phyloP scores from a whole-genome alignment of 768 basidiomycete genomes.

The Coprinellus aureogranulatus region DNA sequence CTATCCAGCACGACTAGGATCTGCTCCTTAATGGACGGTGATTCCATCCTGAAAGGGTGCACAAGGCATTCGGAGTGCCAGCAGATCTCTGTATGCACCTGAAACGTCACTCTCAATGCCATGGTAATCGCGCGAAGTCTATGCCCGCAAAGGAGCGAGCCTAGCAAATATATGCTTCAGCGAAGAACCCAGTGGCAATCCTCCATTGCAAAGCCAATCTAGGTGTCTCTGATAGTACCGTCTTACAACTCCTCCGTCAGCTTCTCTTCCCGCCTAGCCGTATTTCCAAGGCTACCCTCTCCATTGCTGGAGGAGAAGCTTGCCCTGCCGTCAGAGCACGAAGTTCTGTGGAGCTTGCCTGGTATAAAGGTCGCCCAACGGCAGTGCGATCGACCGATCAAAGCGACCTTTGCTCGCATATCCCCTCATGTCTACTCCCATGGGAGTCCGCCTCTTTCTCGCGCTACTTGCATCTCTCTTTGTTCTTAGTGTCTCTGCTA shows the following conservation, averaged over 20 bases:
- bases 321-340: not conserved
- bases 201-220: too few species aligned
- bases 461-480: not conserved
- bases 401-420: not conserved
- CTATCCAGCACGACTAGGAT: too few species aligned
- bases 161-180: not conserved
- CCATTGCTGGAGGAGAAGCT: not conserved
- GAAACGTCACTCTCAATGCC: not conserved
- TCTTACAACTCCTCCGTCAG: not conserved
- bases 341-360: not conserved
- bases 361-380: not conserved
- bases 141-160: not conserved
- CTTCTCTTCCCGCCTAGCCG: not conserved
- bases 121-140: not conserved
- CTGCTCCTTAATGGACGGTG: too few species aligned
- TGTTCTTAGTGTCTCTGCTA: constrained; percentile 1
- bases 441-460: not conserved
- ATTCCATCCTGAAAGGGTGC: not conserved
- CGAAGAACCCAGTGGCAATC: too few species aligned
- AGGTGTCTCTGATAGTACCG: not conserved
- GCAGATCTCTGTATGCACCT: not conserved
- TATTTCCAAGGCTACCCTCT: not conserved
- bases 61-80: not conserved
- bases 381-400: not conserved
- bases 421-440: not conserved